Conservation (phyloP, 1,284 basidiomycete genomes). For the Marasmius fiardii region DNA sequence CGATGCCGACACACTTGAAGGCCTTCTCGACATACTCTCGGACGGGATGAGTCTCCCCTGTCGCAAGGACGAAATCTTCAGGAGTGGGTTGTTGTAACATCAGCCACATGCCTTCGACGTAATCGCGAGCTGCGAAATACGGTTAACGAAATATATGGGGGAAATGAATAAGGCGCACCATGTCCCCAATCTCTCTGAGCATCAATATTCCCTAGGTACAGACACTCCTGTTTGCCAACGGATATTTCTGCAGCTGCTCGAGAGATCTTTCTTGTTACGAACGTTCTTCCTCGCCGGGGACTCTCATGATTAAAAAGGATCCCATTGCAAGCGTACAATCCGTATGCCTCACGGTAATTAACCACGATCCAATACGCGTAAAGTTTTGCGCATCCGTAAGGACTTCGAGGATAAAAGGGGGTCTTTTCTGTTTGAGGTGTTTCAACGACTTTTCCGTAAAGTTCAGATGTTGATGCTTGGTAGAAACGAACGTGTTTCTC, state of each 20-base stretch:
- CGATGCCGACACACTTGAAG: constrained; percentile 64
- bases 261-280: constrained; percentile 91
- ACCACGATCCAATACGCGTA: constrained; percentile 88
- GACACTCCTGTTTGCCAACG: constrained; percentile 78
- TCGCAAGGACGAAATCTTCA: constrained; percentile 89
- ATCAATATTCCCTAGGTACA: constrained; percentile 90
- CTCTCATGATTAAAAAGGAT: constrained; percentile 95
- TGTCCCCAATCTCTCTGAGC: constrained; percentile 94
- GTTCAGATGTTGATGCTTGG: constrained; percentile 91
- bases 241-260: constrained; percentile 87
- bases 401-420: constrained; percentile 90
- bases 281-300: constrained; percentile 85
- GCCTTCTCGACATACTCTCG: constrained; percentile 87
- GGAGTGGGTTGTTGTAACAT: constrained; percentile 83
- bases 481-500: constrained; percentile 87
- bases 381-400: constrained; percentile 90
- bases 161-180: constrained; percentile 45
- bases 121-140: constrained; percentile 63
- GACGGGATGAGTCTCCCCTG: constrained; percentile 89
- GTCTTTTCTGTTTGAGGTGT: constrained; percentile 90
- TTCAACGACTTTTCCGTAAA: constrained; percentile 91
- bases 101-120: constrained; percentile 93
- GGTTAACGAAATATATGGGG: neutral
- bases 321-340: constrained; percentile 89
- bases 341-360: constrained; percentile 91